These are phyloP conservation scores for Triticum dicoccoides DNA, from an alignment of 176 grass and related monocot genomes.

Conservation along the genomic window DNA sequence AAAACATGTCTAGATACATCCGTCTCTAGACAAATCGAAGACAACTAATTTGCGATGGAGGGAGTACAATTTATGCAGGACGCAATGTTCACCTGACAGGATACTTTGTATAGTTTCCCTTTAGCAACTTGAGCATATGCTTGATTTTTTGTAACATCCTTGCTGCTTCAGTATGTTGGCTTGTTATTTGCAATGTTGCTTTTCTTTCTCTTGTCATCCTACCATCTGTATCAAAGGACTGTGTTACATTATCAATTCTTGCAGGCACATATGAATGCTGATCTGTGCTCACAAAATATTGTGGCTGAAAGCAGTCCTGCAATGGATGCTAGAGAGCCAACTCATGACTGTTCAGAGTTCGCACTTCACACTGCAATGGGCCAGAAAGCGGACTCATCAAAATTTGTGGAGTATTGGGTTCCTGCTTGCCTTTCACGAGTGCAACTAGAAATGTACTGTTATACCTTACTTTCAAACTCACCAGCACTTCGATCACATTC, in stretches of 20 bases:
- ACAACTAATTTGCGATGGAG: too few relatives aligned
- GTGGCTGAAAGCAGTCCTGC: slow-evolving; percentile 13
- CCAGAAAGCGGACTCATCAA: slow-evolving; percentile 65
- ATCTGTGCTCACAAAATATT: slow-evolving; percentile 30
- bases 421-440: slow-evolving; percentile 68
- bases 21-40: too few relatives aligned
- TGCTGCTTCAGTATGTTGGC: background rate
- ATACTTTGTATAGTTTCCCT: background rate
- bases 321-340: slow-evolving; percentile 29
- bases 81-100: background rate
- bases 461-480: slow-evolving; percentile 69
- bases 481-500: slow-evolving; percentile 71
- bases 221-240: background rate
- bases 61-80: background rate
- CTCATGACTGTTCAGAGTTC: slow-evolving; percentile 39
- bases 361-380: slow-evolving; percentile 53
- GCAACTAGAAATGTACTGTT: slow-evolving; percentile 88
- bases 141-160: background rate
- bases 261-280: slow-evolving; percentile 10
- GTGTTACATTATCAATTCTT: slow-evolving; percentile 12
- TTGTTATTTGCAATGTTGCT: slow-evolving; percentile 5
- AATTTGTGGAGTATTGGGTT: slow-evolving; percentile 87
- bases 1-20: too few relatives aligned
- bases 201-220: background rate
- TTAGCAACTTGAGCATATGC: background rate